These are phyloP conservation scores for Erysimum cheiranthoides DNA, from an alignment of 345 rosid genomes.

Conservation along the genomic window DNA sequence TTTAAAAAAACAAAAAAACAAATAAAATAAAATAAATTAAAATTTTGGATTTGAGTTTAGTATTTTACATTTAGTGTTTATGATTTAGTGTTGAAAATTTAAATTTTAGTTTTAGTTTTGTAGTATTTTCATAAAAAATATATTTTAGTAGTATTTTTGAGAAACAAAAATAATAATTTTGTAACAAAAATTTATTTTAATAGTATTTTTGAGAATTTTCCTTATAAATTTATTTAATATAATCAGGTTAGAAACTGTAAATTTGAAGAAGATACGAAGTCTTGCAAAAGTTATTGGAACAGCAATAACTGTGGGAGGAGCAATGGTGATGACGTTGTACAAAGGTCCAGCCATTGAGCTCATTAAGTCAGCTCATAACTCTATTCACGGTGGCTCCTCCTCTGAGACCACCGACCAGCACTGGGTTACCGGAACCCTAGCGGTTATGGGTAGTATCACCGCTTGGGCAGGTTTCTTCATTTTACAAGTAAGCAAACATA, in stretches of 20 bases:
- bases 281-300: conserved; percentile 83
- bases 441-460: conserved; percentile 63
- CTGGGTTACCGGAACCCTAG: conserved; percentile 71
- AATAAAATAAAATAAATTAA: too few relatives aligned
- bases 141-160: too few relatives aligned
- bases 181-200: too few relatives aligned
- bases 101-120: too few relatives aligned
- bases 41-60: too few relatives aligned
- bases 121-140: too few relatives aligned
- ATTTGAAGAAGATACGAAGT: conserved; percentile 64
- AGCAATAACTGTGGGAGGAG: conserved; percentile 71
- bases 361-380: conserved; percentile 46
- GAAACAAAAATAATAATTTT: too few relatives aligned
- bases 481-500: conserved; percentile 64
- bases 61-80: too few relatives aligned
- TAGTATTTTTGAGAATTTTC: too few relatives aligned
- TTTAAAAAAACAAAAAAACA: too few relatives aligned
- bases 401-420: conserved; percentile 51
- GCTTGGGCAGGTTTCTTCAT: conserved; percentile 86
- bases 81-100: too few relatives aligned
- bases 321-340: conserved; percentile 94
- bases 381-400: conserved; percentile 42
- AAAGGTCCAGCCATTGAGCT: conserved; percentile 80
- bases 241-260: conserved; percentile 71
- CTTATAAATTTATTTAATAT: background rate